A percentile compares a stretch with the other conserved stretches of the same genome.
These are phyloP conservation scores for Phyllostachys edulis DNA, from an alignment of 176 grass and related monocot genomes.

Conservation along the genomic window DNA sequence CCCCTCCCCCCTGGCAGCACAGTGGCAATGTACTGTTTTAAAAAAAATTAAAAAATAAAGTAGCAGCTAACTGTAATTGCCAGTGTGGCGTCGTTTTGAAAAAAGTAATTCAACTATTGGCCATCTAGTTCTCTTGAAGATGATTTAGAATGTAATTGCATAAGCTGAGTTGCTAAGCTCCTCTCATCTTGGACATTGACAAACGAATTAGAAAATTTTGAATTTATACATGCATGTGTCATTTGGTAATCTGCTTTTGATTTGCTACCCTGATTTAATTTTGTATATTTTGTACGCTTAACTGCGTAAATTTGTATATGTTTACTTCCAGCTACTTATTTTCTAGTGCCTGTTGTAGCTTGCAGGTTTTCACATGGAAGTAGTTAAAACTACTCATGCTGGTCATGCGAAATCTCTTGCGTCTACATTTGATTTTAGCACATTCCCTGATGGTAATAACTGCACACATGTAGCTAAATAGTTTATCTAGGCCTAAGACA, in stretches of 20 bases:
- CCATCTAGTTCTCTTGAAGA: not conserved
- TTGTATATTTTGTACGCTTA: not conserved
- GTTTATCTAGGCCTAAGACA: slow-evolving; percentile 25
- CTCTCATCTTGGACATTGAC: not conserved
- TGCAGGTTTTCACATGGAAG: slow-evolving; percentile 96
- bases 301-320: not conserved
- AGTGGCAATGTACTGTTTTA: not conserved
- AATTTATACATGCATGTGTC: not conserved
- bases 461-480: slow-evolving; percentile 21
- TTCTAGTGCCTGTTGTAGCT: slow-evolving; percentile 52
- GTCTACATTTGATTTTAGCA: slow-evolving; percentile 72
- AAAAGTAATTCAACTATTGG: not conserved
- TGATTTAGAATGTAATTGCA: slow-evolving; percentile 8
- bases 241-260: not conserved
- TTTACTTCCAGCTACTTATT: slow-evolving; percentile 12
- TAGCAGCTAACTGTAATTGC: not conserved
- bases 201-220: not conserved
- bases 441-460: slow-evolving; percentile 81
- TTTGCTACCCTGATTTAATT: slow-evolving; percentile 19
- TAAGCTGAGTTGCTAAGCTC: not conserved
- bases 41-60: not conserved
- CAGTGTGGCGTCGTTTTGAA: not conserved
- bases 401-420: slow-evolving; percentile 89
- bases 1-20: not conserved
- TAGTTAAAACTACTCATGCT: slow-evolving; percentile 89